phyloP scores from a whole-genome alignment of 1,139 yeast genomes.

The Meyerozyma athensensis region DNA sequence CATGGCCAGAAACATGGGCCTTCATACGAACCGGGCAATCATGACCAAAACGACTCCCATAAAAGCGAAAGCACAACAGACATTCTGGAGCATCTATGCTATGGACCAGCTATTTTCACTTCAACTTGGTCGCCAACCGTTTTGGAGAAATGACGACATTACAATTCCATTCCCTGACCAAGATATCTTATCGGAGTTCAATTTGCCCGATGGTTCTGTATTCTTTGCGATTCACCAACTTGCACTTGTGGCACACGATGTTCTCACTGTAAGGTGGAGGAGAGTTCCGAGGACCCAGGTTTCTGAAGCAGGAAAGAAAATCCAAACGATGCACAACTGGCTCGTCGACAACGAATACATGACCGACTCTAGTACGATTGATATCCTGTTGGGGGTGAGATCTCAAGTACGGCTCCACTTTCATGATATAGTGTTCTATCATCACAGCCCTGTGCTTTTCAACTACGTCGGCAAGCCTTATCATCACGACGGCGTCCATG shows the following conservation, averaged over 20 bases:
- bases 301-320: background rate
- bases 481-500: background rate
- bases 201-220: background rate
- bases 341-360: background rate
- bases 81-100: constrained; percentile 55
- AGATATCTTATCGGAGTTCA: background rate
- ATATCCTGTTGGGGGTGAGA: background rate
- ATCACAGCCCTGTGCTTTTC: background rate
- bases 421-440: background rate
- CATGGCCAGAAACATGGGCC: constrained; percentile 55
- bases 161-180: background rate
- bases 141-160: background rate
- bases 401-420: background rate
- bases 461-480: background rate
- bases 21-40: constrained; percentile 25
- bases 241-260: background rate
- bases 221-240: background rate
- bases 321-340: background rate
- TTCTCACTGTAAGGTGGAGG: background rate
- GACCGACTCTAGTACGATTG: background rate
- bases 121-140: constrained; percentile 38
- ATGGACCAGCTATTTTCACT: constrained; percentile 53
- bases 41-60: constrained; percentile 21
- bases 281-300: background rate
- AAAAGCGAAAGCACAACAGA: constrained; percentile 48